A percentile compares a stretch with the other conserved stretches of the same genome.
These are phyloP conservation scores for Aquilaria malaccensis DNA, from an alignment of 345 rosid species.

Conservation along the genomic window DNA sequence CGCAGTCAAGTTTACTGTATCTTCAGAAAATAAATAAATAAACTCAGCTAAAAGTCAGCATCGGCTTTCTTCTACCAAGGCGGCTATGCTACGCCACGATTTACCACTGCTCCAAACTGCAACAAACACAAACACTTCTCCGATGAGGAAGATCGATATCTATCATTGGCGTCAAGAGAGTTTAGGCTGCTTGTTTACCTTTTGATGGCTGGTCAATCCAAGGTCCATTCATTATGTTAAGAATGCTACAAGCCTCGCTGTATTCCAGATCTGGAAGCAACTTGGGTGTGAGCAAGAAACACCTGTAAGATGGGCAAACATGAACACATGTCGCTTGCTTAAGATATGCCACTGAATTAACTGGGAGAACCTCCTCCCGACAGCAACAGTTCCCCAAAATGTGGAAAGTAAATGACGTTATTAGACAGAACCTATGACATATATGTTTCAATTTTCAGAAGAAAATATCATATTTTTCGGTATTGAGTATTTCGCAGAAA, in stretches of 20 bases:
- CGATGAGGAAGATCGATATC: not conserved
- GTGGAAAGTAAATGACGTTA: too few species aligned
- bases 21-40: too few species aligned
- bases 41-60: constrained; percentile 4
- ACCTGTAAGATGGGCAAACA: constrained; percentile 32
- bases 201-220: constrained; percentile 79
- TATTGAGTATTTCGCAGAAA: too few species aligned
- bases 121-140: constrained; percentile 8
- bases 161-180: not conserved
- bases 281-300: constrained; percentile 88
- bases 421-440: too few species aligned
- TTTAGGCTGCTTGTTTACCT: constrained; percentile 26
- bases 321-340: not conserved
- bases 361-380: too few species aligned
- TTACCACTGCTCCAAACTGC: constrained; percentile 74
- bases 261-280: constrained; percentile 81
- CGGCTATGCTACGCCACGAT: constrained; percentile 50
- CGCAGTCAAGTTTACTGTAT: too few species aligned
- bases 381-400: too few species aligned
- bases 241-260: constrained; percentile 85
- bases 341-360: too few species aligned
- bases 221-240: constrained; percentile 94
- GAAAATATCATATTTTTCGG: too few species aligned
- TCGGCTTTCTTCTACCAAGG: constrained; percentile 24
- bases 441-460: too few species aligned